Evolutionary conservation across 169 alveolate species (phyloP).

Genomic region (Besnoitia besnoiti): DNA sequence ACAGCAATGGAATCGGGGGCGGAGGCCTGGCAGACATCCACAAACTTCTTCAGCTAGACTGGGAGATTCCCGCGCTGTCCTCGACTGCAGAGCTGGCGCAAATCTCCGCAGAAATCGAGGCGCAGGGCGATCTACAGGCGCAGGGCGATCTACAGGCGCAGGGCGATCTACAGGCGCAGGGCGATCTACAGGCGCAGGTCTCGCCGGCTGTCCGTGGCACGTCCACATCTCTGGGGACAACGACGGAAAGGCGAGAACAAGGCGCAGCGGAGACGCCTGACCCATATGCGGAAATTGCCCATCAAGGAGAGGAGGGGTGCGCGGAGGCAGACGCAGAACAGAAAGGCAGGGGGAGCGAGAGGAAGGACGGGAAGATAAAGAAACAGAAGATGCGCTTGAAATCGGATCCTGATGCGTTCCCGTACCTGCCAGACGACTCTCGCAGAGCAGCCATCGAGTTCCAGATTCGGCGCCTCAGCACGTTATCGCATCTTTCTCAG

Average conservation of each 20-base stretch:
- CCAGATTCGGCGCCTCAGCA: conserved; percentile 26
- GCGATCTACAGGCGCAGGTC: neutral
- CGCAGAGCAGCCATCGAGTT: neutral
- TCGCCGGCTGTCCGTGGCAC: too few relatives aligned
- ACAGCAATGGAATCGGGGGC: too few relatives aligned
- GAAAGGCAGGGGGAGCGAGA: neutral
- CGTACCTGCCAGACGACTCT: conserved; percentile 6
- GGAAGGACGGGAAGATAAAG: neutral
- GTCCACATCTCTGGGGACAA: neutral
- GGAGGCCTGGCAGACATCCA: neutral
- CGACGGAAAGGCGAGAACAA: neutral
- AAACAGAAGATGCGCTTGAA: neutral
- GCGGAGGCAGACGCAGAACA: neutral
- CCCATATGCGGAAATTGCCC: neutral
- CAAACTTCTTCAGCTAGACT: neutral
- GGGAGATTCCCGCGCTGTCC: neutral
- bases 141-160: too few relatives aligned
- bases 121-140: neutral
- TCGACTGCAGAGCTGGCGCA: neutral
- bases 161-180: too few relatives aligned
- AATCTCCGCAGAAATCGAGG: neutral
- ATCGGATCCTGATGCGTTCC: conserved; percentile 1
- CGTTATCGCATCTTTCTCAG: conserved; percentile 20
- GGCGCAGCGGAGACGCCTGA: neutral
- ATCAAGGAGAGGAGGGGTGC: neutral